A percentile compares a stretch with the other conserved stretches of the same genome.
Evolutionary conservation across 768 basidiomycete species (phyloP).

Genomic region (Rhodotorula babjevae): DNA sequence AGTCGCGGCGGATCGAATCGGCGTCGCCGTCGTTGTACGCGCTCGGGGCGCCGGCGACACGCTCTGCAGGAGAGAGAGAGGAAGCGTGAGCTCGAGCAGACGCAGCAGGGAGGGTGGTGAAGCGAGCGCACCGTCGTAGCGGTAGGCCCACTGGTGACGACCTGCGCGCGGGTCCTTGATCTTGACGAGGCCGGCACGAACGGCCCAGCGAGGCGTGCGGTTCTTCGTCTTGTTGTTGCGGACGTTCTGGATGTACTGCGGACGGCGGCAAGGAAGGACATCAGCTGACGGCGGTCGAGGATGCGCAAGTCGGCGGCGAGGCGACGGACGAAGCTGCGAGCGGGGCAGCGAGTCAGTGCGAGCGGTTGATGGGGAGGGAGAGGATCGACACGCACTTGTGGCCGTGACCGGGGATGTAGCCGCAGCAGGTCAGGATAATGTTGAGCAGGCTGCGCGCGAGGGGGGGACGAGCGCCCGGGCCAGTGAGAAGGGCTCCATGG

Average conservation of each 20-base stretch:
- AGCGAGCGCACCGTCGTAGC: conserved; percentile 39
- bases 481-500: neutral
- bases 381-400: conserved; percentile 25
- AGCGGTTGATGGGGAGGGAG: too few species aligned
- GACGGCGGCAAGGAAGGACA: too few species aligned
- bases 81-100: neutral
- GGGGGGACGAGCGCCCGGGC: neutral
- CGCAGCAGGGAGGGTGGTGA: neutral
- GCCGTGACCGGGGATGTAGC: conserved; percentile 42
- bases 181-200: conserved; percentile 42
- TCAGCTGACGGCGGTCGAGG: too few species aligned
- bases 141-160: conserved; percentile 40
- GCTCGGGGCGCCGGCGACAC: conserved; percentile 4
- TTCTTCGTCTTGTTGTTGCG: conserved; percentile 41
- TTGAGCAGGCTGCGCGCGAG: conserved; percentile 35
- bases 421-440: conserved; percentile 41
- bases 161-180: conserved; percentile 38
- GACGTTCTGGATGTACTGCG: conserved; percentile 41
- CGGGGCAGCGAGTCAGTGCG: neutral
- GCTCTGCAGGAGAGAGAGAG: conserved; percentile 10
- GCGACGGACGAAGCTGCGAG: conserved; percentile 20
- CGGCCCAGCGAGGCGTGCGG: conserved; percentile 43
- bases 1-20: neutral
- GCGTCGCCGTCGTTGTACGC: conserved; percentile 1
- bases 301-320: too few species aligned